phyloP scores from a whole-genome alignment of 2,329 filamentous ascomycete species.

The Cercospora berteroae region DNA sequence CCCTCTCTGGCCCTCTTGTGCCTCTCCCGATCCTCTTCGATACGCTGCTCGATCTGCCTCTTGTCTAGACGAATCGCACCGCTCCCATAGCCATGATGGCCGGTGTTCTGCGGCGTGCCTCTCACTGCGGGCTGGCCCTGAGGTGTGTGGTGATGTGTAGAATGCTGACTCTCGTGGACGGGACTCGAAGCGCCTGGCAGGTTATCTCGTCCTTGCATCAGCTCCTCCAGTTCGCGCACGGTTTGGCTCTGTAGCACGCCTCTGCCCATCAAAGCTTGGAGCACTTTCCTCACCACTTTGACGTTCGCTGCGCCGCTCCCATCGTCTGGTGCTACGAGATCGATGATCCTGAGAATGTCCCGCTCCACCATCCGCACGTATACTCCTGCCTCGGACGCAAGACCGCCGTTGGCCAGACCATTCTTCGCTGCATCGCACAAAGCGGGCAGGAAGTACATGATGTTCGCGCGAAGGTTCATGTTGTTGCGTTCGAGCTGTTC shows the following conservation, averaged over 20 bases:
- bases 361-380: slow-evolving; percentile 94
- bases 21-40: slow-evolving; percentile 92
- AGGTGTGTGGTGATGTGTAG: slow-evolving; percentile 6
- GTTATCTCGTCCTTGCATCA: slow-evolving; percentile 72
- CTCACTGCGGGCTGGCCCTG: slow-evolving; percentile 13
- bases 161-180: slow-evolving; percentile 6
- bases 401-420: slow-evolving; percentile 58
- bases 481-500: slow-evolving; percentile 91
- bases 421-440: slow-evolving; percentile 82
- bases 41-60: slow-evolving; percentile 87
- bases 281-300: slow-evolving; percentile 74
- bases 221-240: slow-evolving; percentile 76
- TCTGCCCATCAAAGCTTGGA: slow-evolving; percentile 57
- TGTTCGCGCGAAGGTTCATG: slow-evolving; percentile 96
- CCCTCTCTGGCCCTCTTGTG: slow-evolving; percentile 90
- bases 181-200: slow-evolving; percentile 24
- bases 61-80: slow-evolving; percentile 63
- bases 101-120: slow-evolving; percentile 27
- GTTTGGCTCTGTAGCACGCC: slow-evolving; percentile 71
- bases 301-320: slow-evolving; percentile 89
- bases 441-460: slow-evolving; percentile 98
- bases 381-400: slow-evolving; percentile 42
- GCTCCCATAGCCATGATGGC: slow-evolving; percentile 22
- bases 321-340: slow-evolving; percentile 84
- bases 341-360: slow-evolving; percentile 86